Evolutionary conservation across 352 stramenopile species (phyloP).

Genomic region (Phytopythium mirpurense): DNA sequence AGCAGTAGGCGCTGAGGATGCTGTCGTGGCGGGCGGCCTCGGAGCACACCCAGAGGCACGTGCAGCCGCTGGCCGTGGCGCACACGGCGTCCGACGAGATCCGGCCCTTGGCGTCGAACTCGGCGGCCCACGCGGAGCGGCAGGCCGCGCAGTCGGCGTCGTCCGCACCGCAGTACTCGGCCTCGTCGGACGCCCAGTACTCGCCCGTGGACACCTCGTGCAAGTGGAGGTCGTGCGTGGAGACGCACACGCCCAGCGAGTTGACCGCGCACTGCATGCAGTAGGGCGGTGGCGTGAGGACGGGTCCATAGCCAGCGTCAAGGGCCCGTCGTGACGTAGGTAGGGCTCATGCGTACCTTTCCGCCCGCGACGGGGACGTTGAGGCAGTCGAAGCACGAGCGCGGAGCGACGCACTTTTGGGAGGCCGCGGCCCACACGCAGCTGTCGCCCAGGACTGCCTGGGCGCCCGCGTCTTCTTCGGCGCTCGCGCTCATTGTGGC

Average conservation of each 20-base stretch:
- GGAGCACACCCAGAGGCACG: constrained; percentile 7
- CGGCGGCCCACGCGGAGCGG: constrained; percentile 22
- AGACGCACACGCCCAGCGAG: constrained; percentile 29
- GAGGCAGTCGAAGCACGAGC: constrained; percentile 38
- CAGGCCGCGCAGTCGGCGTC: constrained; percentile 13
- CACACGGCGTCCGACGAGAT: constrained; percentile 7
- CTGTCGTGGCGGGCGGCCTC: not conserved
- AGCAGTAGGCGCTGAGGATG: constrained; percentile 12
- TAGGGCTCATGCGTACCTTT: too few species aligned
- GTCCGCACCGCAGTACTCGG: constrained; percentile 32
- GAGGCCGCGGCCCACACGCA: constrained; percentile 27
- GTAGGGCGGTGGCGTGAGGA: too few species aligned
- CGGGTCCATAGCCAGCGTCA: not conserved
- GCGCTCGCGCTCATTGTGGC: not conserved
- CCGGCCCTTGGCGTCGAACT: constrained; percentile 17
- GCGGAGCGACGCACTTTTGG: constrained; percentile 19
- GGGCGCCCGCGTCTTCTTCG: not conserved
- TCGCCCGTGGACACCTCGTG: constrained; percentile 20
- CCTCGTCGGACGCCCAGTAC: constrained; percentile 21
- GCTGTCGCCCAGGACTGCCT: constrained; percentile 2
- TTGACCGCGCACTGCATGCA: constrained; percentile 31
- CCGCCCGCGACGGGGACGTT: constrained; percentile 19
- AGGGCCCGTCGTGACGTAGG: too few species aligned
- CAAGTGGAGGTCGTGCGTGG: constrained; percentile 19
- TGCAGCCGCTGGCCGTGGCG: constrained; percentile 7